Percentiles rank a stretch among this genome's conserved stretches.
Conservation (phyloP, 768 basidiomycete genomes). For the Auricularia cornea region DNA sequence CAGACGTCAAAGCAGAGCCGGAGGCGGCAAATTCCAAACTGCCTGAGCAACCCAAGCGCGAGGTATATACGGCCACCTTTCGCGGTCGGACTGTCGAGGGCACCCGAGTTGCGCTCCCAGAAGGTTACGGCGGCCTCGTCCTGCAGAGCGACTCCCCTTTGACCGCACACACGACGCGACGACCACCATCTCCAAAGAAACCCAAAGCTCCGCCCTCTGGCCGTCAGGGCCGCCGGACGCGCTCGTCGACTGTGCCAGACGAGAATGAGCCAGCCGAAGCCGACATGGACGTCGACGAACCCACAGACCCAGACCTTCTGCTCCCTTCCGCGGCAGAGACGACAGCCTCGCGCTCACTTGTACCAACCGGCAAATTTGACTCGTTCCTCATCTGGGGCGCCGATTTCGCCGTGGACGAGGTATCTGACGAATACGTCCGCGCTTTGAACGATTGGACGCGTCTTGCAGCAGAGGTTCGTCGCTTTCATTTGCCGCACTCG, state of each 20-base stretch:
- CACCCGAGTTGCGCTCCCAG: conserved; percentile 48
- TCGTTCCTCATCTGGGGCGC: conserved; percentile 70
- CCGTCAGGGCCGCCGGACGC: conserved; percentile 2
- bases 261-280: conserved; percentile 9
- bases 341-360: conserved; percentile 28
- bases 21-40: not conserved
- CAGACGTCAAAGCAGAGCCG: not conserved
- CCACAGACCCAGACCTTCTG: conserved; percentile 18
- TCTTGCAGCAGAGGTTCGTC: conserved; percentile 52
- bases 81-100: conserved; percentile 71
- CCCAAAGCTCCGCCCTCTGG: not conserved
- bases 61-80: conserved; percentile 56
- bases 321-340: conserved; percentile 25
- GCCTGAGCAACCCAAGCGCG: not conserved
- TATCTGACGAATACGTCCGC: conserved; percentile 62
- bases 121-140: conserved; percentile 61
- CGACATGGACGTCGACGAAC: conserved; percentile 21
- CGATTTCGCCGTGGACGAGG: conserved; percentile 62
- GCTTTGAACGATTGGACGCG: conserved; percentile 63
- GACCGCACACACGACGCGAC: conserved; percentile 13
- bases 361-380: conserved; percentile 47
- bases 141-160: conserved; percentile 26
- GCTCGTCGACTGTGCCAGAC: conserved; percentile 10
- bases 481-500: not conserved
- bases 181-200: not conserved